These are phyloP conservation scores for Sporothrix mexicana DNA, from an alignment of 2,329 filamentous ascomycete genomes.

Conservation along the genomic window DNA sequence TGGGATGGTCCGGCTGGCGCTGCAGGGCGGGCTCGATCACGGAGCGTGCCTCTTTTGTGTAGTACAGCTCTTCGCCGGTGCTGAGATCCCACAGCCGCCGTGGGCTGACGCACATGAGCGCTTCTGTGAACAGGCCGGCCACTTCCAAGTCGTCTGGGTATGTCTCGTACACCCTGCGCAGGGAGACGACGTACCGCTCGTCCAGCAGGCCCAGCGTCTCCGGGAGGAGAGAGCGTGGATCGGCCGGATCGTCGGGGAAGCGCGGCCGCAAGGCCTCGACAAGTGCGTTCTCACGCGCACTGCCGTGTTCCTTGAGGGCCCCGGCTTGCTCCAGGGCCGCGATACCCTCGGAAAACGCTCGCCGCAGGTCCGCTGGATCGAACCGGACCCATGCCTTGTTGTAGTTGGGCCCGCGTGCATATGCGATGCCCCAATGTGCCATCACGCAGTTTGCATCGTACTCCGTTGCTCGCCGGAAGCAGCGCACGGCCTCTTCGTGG, in stretches of 20 bases:
- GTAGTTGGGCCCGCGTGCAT: conserved; percentile 74
- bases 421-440: conserved; percentile 73
- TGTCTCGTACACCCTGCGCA: conserved; percentile 47
- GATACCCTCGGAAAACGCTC: not conserved
- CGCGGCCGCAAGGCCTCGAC: not conserved
- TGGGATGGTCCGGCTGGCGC: conserved; percentile 62
- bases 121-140: conserved; percentile 65
- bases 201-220: not conserved
- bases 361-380: conserved; percentile 61
- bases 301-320: not conserved
- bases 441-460: conserved; percentile 63
- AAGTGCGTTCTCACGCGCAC: not conserved
- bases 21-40: conserved; percentile 65
- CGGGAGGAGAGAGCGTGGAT: not conserved
- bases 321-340: conserved; percentile 48
- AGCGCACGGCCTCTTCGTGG: conserved; percentile 70
- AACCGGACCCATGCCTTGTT: conserved; percentile 79
- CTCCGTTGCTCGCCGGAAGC: conserved; percentile 64
- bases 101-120: conserved; percentile 56
- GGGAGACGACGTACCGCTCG: conserved; percentile 54
- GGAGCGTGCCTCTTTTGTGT: conserved; percentile 61
- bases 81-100: conserved; percentile 54
- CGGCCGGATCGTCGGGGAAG: conserved; percentile 3
- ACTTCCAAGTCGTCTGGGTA: conserved; percentile 61
- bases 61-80: conserved; percentile 52